Base-by-base conservation (phyloP, 345 rosid genomes). In the Orychophragmus violaceus region DNA sequence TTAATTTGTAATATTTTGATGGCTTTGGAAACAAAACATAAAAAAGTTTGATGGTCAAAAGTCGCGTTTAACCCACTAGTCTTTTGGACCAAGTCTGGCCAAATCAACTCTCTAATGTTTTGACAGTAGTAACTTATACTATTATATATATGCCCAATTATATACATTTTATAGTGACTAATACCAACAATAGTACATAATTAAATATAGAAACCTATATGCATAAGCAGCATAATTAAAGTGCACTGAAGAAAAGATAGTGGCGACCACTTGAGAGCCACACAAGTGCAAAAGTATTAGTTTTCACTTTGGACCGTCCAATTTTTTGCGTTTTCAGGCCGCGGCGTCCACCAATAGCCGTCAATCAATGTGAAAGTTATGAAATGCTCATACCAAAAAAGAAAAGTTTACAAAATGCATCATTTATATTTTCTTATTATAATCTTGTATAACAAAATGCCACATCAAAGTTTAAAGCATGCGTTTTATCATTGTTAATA, bases 251-350 rank as follows among this genome's bases (percentile, higher is more conserved):
- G 48, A 51, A 64, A 35, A 64, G 50, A n/a, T n/a, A 16, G 27
- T 37, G 60, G 60, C 58, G 12, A 49, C 36, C 70, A 54, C 42
- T 56, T 32, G 5, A 68, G 24, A 68, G 35, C 72, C 64, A 56
- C 63, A 45, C 19, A 64, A 49, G 7, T 58, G 41, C 18, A 44
- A 68, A 68, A 57, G 72, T 46, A 45, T 6, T 6, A 22, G 35
- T 22, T 50, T 3, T 48, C 72, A 57, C 57, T 68, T 56, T 68
- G 48, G 72, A 68, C 72, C 48, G 72, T 57, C 72, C 72, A 68
- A 22, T 25, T 68, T n/a, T 21, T 48, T 69, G 66, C 74, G 74
- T 69, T 69, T 69, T 69, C 74, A 49, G 11, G 66, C 60, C 74
- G 74, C 74, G 59, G 66, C 74, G 74, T 69, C 66, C 74, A 59